Base-by-base conservation (phyloP, 768 basidiomycete genomes). In the Neoboletus subvelutipes region DNA sequence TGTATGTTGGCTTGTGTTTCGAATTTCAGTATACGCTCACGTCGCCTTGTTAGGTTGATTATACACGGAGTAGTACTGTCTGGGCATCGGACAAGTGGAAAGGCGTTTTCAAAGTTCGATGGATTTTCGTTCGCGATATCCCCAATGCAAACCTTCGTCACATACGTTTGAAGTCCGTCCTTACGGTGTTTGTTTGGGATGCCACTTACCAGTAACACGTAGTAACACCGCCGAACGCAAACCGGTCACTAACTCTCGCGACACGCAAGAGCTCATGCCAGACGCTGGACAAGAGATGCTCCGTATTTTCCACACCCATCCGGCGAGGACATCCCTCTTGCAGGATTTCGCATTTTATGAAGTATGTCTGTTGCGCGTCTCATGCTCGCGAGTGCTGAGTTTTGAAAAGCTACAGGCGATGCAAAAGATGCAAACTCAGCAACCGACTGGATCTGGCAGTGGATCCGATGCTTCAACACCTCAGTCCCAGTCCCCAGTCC, bases 41-140 rank as follows among this genome's bases (percentile, higher is more conserved):
- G 9, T 37, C 45, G 33, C 34, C 54, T 42, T 51, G 17, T 40
- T 55, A 87, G 82, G 90, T 98, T 37, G 96, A 98, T 71, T 95
- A 98, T 71, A 89, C 90, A 6, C 83, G 89, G 56, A 94, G 92
- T 70, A 94, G 92, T 59, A 98, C 90, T 1, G 97, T 99, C 20
- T 99, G 97, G 97, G 95, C 95, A 1, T 95, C 95, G 34, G 95
- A 98, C 75, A 99, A 99, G 71, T 99, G 97, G 97, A 98, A 99
- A 73, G 97, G 97, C 24, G 93, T 98, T 51, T 97, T 99, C 80
- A 96, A 95, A 76, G 93, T 99, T 26, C 83, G 88, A 55, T 98
- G 97, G 97, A 87, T 98, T 60, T 98, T 94, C 70, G 94, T 99
- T 55, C 87, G 94, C 55, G 96, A 98, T 68, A 94, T 94, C 49